Evolutionary conservation across 1,284 basidiomycete genomes (phyloP).

Genomic region (Papiliotrema fonsecae): DNA sequence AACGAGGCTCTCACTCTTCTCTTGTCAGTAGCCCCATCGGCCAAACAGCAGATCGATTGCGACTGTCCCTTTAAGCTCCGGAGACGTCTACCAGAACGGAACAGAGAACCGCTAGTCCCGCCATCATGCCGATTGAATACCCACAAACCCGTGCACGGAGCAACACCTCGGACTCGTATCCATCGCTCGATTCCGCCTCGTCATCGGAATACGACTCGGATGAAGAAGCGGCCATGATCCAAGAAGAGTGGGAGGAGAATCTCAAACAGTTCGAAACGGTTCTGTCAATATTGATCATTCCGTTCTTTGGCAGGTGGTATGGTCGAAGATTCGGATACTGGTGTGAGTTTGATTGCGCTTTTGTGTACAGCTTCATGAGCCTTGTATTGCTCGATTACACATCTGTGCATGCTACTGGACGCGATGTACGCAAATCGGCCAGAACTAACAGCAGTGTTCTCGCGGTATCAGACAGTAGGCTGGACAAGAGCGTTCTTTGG

Average conservation of each 20-base stretch:
- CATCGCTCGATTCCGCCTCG: slow-evolving; percentile 42
- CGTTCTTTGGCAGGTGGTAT: slow-evolving; percentile 80
- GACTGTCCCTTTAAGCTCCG: too few species aligned
- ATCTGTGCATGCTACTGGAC: too few species aligned
- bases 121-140: slow-evolving; percentile 29
- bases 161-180: slow-evolving; percentile 12
- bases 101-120: background rate
- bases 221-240: slow-evolving; percentile 62
- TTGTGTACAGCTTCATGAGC: too few species aligned
- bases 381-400: too few species aligned
- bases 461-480: too few species aligned
- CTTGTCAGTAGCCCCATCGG: too few species aligned
- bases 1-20: too few species aligned
- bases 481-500: too few species aligned
- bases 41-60: too few species aligned
- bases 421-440: too few species aligned
- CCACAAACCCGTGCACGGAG: background rate
- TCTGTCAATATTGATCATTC: slow-evolving; percentile 71
- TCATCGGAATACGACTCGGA: slow-evolving; percentile 59
- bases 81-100: background rate
- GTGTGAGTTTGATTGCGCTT: too few species aligned
- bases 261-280: slow-evolving; percentile 76
- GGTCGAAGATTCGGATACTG: slow-evolving; percentile 80
- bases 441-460: too few species aligned
- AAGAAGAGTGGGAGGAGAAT: slow-evolving; percentile 89